These are phyloP conservation scores for Castanopsis chinensis DNA, from an alignment of 306 rosid genomes.

Conservation along the genomic window DNA sequence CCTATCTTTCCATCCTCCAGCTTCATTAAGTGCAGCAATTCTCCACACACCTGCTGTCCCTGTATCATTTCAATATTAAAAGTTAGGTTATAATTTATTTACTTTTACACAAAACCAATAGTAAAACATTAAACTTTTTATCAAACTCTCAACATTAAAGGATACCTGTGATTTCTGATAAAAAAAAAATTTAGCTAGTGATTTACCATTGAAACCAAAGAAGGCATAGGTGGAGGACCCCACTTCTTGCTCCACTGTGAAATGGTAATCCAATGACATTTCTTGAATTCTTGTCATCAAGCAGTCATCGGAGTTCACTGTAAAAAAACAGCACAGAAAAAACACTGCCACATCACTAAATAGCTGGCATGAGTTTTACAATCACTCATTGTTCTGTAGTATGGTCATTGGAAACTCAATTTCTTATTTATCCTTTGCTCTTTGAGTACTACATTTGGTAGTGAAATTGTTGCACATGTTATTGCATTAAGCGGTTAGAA, in stretches of 20 bases:
- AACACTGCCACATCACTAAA: constrained; percentile 12
- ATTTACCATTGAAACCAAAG: constrained; percentile 78
- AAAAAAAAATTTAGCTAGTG: not conserved
- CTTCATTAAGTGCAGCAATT: constrained; percentile 73
- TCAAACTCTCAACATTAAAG: too few species aligned
- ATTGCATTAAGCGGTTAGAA: too few species aligned
- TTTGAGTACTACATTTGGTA: too few species aligned
- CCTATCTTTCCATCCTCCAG: constrained; percentile 94
- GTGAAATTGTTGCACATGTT: too few species aligned
- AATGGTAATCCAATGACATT: constrained; percentile 95
- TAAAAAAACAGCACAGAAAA: not conserved
- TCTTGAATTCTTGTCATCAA: constrained; percentile 96
- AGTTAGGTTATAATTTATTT: not conserved
- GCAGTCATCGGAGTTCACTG: constrained; percentile 82
- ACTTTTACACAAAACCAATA: too few species aligned
- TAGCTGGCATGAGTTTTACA: constrained; percentile 16
- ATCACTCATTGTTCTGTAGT: too few species aligned
- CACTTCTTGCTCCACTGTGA: constrained; percentile 88
- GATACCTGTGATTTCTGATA: not conserved
- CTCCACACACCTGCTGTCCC: constrained; percentile 99
- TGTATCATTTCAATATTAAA: constrained; percentile 13
- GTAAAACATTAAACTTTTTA: too few species aligned
- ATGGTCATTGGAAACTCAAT: too few species aligned
- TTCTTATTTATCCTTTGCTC: too few species aligned
- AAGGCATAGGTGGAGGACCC: constrained; percentile 83